A percentile compares a stretch with the other conserved stretches of the same genome.
These are phyloP conservation scores for Pleurotus sapidus DNA, from an alignment of 768 basidiomycete species.

Conservation along the genomic window DNA sequence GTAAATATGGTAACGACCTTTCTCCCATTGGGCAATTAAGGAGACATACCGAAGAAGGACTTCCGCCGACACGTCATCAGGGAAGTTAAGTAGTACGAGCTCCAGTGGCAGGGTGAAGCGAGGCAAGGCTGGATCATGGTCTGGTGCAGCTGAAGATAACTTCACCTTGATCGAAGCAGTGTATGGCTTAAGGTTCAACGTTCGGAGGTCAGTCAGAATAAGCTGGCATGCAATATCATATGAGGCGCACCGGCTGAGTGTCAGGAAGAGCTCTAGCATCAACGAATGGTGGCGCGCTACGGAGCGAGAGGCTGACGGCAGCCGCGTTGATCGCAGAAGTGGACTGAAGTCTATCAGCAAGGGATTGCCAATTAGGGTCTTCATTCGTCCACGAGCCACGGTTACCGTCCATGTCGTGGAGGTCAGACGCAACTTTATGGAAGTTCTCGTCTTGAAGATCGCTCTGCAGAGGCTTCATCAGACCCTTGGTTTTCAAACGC, in stretches of 20 bases:
- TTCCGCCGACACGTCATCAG: conserved; percentile 1
- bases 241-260: background rate
- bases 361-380: conserved; percentile 2
- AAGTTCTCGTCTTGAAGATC: conserved; percentile 2
- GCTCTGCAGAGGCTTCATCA: conserved; percentile 7
- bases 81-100: background rate
- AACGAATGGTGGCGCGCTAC: background rate
- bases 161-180: background rate
- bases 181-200: background rate
- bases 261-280: background rate
- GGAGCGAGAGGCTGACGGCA: background rate
- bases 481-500: conserved; percentile 9
- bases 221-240: background rate
- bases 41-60: background rate
- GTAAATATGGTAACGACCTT: background rate
- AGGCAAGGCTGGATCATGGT: background rate
- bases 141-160: background rate
- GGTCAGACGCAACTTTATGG: background rate
- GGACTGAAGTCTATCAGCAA: conserved; percentile 3
- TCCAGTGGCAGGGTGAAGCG: background rate
- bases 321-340: background rate
- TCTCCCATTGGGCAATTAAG: background rate
- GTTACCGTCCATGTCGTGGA: background rate
- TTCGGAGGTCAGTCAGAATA: too few relatives aligned
- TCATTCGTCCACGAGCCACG: conserved; percentile 5